Percentiles rank a stretch among this genome's conserved stretches.
These are phyloP conservation scores for Botrytis medusae DNA, from an alignment of 2,329 filamentous ascomycete genomes.

Conservation along the genomic window DNA sequence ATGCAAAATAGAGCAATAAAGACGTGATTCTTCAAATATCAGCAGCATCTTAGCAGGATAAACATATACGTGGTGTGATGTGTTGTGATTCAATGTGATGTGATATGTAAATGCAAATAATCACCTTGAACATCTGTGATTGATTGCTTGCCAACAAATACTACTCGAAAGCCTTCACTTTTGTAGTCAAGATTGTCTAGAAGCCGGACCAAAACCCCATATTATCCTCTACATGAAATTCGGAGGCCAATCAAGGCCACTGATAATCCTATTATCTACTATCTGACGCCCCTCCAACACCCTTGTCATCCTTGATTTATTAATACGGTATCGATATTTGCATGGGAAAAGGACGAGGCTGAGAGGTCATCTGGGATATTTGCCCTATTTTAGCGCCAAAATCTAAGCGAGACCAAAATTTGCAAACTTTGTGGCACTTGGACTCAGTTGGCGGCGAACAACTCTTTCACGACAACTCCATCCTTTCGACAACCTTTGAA, in stretches of 20 bases:
- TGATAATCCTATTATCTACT: background rate
- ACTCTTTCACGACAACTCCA: conserved; percentile 28
- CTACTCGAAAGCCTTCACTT: background rate
- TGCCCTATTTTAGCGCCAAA: conserved; percentile 20
- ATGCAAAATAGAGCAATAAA: conserved; percentile 38
- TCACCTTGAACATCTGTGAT: background rate
- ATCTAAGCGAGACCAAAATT: conserved; percentile 18
- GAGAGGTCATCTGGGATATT: background rate
- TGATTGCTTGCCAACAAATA: background rate
- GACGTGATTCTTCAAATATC: conserved; percentile 38
- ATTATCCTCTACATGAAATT: background rate
- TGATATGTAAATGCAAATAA: background rate
- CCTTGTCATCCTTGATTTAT: background rate
- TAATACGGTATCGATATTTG: background rate
- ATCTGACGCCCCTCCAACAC: background rate
- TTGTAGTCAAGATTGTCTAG: background rate
- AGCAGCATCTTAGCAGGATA: background rate
- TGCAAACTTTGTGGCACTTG: conserved; percentile 9
- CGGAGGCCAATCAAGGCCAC: background rate
- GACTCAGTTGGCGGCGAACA: conserved; percentile 7
- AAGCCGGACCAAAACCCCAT: background rate
- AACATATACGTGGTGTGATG: background rate
- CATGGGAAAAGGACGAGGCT: conserved; percentile 1
- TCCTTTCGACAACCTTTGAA: conserved; percentile 38
- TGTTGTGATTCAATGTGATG: background rate